Percentiles rank a stretch among this genome's conserved stretches.
phyloP scores from a whole-genome alignment of 176 grass and related monocot genomes.

The Aegilops longissima region DNA sequence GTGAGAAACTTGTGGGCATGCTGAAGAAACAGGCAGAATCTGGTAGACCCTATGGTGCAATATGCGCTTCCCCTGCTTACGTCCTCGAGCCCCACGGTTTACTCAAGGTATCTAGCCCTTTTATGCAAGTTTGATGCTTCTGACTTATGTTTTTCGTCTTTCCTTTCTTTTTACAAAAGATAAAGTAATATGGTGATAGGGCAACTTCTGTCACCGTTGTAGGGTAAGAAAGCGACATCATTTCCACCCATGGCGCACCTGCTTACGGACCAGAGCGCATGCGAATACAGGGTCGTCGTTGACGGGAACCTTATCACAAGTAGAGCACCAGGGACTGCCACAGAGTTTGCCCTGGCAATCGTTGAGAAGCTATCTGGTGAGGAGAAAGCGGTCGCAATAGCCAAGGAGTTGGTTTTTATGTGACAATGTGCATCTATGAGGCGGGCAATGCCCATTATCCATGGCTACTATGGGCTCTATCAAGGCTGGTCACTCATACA shows the following conservation, averaged over 20 bases:
- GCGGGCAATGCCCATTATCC: too few species aligned
- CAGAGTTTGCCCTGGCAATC: conserved; percentile 56
- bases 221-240: conserved; percentile 84
- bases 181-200: neutral
- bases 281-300: conserved; percentile 49
- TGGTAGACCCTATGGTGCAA: conserved; percentile 72
- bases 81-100: conserved; percentile 73
- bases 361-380: conserved; percentile 59
- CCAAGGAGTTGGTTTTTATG: conserved; percentile 58
- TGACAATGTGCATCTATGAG: neutral
- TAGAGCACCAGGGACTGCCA: conserved; percentile 49
- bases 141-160: too few species aligned
- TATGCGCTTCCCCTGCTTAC: conserved; percentile 76
- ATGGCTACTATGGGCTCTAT: too few species aligned
- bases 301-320: conserved; percentile 78
- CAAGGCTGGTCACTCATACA: fast-evolving
- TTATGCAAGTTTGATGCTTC: too few species aligned
- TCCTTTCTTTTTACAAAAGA: too few species aligned
- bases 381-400: conserved; percentile 44
- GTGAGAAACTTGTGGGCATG: conserved; percentile 55
- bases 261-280: conserved; percentile 55
- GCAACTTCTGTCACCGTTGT: neutral
- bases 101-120: conserved; percentile 43
- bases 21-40: conserved; percentile 64
- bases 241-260: conserved; percentile 54